Conservation (phyloP, 2,329 filamentous ascomycete genomes). For the Sporothrix schenckii region DNA sequence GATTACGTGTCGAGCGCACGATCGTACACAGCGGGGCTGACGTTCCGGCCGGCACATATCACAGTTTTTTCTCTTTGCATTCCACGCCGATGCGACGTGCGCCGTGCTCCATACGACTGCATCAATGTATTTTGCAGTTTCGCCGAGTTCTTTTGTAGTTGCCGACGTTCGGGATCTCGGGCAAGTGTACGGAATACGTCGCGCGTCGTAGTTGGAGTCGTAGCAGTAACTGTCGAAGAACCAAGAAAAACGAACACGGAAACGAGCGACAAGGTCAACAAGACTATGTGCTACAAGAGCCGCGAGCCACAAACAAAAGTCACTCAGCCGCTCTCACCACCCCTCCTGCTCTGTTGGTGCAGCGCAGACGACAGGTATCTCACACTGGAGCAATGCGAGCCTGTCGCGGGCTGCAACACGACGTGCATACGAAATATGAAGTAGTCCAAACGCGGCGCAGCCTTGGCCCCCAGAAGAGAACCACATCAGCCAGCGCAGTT, state of each 20-base stretch:
- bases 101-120: slow-evolving; percentile 9
- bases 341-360: neutral
- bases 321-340: neutral
- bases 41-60: neutral
- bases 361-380: neutral
- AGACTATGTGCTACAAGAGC: slow-evolving; percentile 1
- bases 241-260: neutral
- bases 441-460: slow-evolving; percentile 26
- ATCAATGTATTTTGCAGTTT: neutral
- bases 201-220: too few relatives aligned
- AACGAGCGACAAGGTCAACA: too few relatives aligned
- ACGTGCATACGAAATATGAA: slow-evolving; percentile 9
- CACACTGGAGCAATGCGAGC: neutral
- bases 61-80: neutral
- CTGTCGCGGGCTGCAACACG: slow-evolving; percentile 5
- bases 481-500: neutral
- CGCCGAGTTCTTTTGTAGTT: slow-evolving; percentile 9
- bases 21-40: neutral
- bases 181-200: neutral
- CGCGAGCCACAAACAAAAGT: neutral
- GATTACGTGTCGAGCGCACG: slow-evolving; percentile 5
- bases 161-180: slow-evolving; percentile 18
- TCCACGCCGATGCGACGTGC: slow-evolving; percentile 18
- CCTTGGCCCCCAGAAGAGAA: neutral
- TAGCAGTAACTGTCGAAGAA: neutral